phyloP scores from a whole-genome alignment of 108 stramenopile genomes.

The Cylindrotheca fusiformis region DNA sequence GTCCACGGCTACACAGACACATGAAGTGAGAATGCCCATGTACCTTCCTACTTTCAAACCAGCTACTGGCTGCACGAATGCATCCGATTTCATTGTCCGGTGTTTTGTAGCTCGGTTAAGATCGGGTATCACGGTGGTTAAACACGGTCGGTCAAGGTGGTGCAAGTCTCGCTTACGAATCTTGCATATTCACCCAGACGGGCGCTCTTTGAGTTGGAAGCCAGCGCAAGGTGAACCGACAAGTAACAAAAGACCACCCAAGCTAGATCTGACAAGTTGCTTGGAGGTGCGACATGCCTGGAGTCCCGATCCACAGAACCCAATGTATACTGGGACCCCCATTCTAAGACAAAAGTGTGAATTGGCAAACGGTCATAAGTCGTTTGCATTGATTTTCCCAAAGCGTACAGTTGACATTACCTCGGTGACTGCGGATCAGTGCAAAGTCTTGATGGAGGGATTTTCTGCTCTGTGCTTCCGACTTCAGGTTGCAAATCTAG shows the following conservation, averaged over 20 bases:
- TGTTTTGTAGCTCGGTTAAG: constrained; percentile 86
- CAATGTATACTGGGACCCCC: constrained; percentile 88
- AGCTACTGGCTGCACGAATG: constrained; percentile 89
- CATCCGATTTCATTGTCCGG: constrained; percentile 90
- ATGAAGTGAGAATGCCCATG: constrained; percentile 89
- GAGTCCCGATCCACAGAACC: constrained; percentile 88
- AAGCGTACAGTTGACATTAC: constrained; percentile 88
- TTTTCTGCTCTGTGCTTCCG: constrained; percentile 86
- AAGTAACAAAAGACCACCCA: constrained; percentile 70
- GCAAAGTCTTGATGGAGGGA: constrained; percentile 91
- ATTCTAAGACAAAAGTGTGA: constrained; percentile 88
- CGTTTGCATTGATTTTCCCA: constrained; percentile 85
- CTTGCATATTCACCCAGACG: constrained; percentile 87
- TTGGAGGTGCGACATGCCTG: constrained; percentile 86
- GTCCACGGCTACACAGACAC: constrained; percentile 83
- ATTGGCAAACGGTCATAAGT: constrained; percentile 87
- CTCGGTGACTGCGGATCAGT: constrained; percentile 89
- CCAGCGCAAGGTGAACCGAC: constrained; percentile 84
- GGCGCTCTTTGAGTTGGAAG: constrained; percentile 80
- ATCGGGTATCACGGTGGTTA: constrained; percentile 85
- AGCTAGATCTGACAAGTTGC: constrained; percentile 81
- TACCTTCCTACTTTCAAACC: constrained; percentile 85
- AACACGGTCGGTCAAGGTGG: constrained; percentile 85
- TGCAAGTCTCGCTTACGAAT: constrained; percentile 85
- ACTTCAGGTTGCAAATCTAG: constrained; percentile 82